phyloP scores from a whole-genome alignment of 202 grass and related monocot genomes.

The Bolboschoenoplectus hybrid region DNA sequence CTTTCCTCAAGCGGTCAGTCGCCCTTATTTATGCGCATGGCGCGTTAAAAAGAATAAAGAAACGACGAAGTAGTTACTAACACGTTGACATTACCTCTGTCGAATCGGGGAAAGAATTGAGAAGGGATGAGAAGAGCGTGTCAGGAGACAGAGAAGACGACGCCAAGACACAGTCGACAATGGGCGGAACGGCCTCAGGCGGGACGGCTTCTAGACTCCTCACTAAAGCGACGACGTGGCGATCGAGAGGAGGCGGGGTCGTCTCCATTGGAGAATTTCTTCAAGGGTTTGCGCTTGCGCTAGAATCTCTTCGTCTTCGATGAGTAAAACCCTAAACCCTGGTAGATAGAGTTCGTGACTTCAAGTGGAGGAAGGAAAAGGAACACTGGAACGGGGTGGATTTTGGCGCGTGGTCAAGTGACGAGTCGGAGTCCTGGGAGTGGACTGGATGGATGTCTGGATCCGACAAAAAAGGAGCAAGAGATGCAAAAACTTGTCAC shows the following conservation, averaged over 20 bases:
- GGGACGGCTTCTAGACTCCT: conserved; percentile 61
- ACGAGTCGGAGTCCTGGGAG: neutral
- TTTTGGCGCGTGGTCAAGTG: neutral
- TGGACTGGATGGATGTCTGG: no score
- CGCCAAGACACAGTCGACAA: conserved; percentile 79
- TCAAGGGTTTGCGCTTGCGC: neutral
- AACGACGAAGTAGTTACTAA: neutral
- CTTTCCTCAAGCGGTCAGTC: neutral
- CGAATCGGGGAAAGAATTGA: conserved; percentile 46
- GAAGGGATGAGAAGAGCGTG: conserved; percentile 69
- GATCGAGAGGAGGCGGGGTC: neutral
- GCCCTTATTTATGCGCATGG: neutral
- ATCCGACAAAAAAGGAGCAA: no score
- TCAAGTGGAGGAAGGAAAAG: neutral
- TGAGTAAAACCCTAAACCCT: conserved; percentile 37
- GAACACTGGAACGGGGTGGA: neutral
- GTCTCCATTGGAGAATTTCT: conserved; percentile 14
- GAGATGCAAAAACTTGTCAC: no score
- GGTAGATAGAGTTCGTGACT: neutral
- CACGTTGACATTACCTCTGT: conserved; percentile 38
- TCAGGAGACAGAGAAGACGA: conserved; percentile 52
- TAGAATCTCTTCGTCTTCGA: neutral
- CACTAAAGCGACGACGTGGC: conserved; percentile 56
- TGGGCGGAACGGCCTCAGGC: conserved; percentile 49
- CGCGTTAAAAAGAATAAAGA: neutral